Evolutionary conservation across 2,329 filamentous ascomycete genomes (phyloP), one percentile per base, ranked within the genome.

Genomic region (Phialocephala subalpina): DNA sequence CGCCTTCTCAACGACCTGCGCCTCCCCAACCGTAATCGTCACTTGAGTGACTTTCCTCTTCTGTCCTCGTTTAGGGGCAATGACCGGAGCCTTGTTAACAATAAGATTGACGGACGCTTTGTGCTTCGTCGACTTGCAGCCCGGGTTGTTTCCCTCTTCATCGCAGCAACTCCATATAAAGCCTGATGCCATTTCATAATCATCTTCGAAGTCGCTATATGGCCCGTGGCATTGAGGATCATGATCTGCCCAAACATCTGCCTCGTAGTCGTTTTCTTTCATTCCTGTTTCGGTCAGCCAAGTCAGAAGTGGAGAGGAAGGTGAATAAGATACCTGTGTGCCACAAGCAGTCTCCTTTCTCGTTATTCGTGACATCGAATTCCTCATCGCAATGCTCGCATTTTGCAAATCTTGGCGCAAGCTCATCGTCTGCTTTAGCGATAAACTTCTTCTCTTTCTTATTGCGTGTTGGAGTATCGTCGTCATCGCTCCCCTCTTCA

Each of bases 141-240:
- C 64, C 35, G 38, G n/a, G 12, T 57, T 20, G 8, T 60, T 49
- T 14, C 65, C 68, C n/a, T 16, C 5, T 29, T 57, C 52, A 3
- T 64, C 27, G 40, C 67, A 70, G 22, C 67, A 70, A 56, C 20
- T 22, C 64, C 65, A 70, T 3, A 40, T 18, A 35, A 64, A 70
- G 6, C 67, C 67, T 16, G 63, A 58, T 8, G 35, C 58, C 52
- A 55, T 66, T 14, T 61, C 58, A 6, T 58, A 22, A 35, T 69
- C 62, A 40, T 69, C 61, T 11, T 42, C 35, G n/a, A 67, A 67
- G 5, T 40, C 38, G 3, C 47, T 36, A 27, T 55, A 56, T 35
- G 60, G 16, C 11, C 62, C 62, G 42, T 69, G 58, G 11, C 58
- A 65, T 38, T 64, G 9, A 3, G 47, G n/a, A 22, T 66, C 66